Evolutionary conservation across 441 rosid genomes (phyloP).

Genomic region (Arabidopsis lyrata): DNA sequence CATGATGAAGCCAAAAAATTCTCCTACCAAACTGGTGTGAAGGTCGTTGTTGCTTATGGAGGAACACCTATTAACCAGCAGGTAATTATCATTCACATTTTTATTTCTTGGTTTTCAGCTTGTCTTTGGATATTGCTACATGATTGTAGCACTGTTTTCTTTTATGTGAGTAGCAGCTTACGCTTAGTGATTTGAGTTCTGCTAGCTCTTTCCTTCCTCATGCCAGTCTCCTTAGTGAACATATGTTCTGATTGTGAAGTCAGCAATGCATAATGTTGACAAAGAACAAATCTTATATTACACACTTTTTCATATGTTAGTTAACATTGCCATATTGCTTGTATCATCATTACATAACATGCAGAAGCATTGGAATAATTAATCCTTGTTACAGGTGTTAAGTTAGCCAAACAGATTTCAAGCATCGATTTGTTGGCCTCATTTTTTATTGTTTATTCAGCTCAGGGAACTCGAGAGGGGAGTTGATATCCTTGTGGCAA

Average conservation of each 20-base stretch:
- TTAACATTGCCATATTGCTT: not conserved
- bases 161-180: conserved; percentile 10
- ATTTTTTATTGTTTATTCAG: conserved; percentile 46
- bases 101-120: conserved; percentile 4
- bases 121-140: not conserved
- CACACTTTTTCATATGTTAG: not conserved
- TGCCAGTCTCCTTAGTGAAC: conserved; percentile 16
- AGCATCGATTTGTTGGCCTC: not conserved
- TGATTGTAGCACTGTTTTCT: conserved; percentile 9
- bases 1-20: conserved; percentile 72
- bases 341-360: conserved; percentile 17
- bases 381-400: conserved; percentile 14
- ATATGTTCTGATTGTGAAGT: conserved; percentile 7
- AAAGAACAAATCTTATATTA: not conserved
- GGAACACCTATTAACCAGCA: conserved; percentile 68
- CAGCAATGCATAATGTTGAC: not conserved
- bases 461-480: conserved; percentile 73
- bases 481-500: conserved; percentile 71
- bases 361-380: conserved; percentile 6
- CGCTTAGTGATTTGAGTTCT: conserved; percentile 23
- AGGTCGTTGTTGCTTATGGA: conserved; percentile 71
- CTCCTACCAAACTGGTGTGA: conserved; percentile 74
- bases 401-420: conserved; percentile 5
- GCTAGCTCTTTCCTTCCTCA: conserved; percentile 14
- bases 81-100: conserved; percentile 42